Conservation (phyloP, 2,329 filamentous ascomycete species). For the Phaeosphaeria sp. region DNA sequence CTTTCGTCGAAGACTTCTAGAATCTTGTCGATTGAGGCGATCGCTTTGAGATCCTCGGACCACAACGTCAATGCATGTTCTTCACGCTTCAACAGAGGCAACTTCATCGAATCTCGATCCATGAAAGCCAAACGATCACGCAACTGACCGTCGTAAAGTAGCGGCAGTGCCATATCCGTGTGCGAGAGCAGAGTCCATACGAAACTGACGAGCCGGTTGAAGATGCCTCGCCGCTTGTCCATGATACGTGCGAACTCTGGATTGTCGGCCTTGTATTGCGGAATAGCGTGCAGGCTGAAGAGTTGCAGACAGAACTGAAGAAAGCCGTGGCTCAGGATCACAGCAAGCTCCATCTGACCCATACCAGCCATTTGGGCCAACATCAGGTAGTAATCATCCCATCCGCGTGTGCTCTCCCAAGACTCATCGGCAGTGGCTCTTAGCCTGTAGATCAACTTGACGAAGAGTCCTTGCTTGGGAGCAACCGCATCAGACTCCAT, state of each 20-base stretch:
- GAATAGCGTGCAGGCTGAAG: constrained; percentile 36
- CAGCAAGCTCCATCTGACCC: constrained; percentile 36
- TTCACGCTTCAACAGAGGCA: constrained; percentile 37
- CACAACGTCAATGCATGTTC: constrained; percentile 28
- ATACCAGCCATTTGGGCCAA: constrained; percentile 37
- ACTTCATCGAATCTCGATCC: constrained; percentile 29
- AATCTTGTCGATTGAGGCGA: constrained; percentile 44
- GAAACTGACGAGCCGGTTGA: constrained; percentile 41
- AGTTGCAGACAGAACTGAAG: constrained; percentile 38
- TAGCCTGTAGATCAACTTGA: constrained; percentile 25
- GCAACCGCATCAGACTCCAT: constrained; percentile 25
- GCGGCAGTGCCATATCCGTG: constrained; percentile 32
- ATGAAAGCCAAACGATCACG: constrained; percentile 27
- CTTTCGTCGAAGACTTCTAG: constrained; percentile 41
- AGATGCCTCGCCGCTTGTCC: constrained; percentile 40
- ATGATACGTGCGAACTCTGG: constrained; percentile 36
- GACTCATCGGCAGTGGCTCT: constrained; percentile 30
- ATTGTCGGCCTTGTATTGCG: constrained; percentile 14
- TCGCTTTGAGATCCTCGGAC: constrained; percentile 37
- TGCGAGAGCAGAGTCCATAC: constrained; percentile 34
- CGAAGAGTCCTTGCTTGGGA: constrained; percentile 23
- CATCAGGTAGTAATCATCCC: constrained; percentile 46
- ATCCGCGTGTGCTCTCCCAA: constrained; percentile 31
- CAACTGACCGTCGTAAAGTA: constrained; percentile 4
- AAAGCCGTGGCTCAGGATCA: constrained; percentile 34